These are phyloP conservation scores for Schoenoplectus tabernaemontani DNA, from an alignment of 202 grass and related monocot species.

Conservation along the genomic window DNA sequence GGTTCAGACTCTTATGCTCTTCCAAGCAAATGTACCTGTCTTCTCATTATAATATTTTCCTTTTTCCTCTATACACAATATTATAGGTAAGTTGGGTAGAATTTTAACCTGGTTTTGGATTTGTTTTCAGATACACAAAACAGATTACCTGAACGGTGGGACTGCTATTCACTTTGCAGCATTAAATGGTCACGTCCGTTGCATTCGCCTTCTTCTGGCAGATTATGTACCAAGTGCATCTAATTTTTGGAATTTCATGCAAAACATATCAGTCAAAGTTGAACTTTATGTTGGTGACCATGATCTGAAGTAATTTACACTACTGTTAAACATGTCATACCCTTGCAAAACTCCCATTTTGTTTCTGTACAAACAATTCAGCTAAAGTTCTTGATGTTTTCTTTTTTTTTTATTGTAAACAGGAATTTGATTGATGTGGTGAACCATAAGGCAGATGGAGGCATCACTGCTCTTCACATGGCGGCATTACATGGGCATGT, in stretches of 20 bases:
- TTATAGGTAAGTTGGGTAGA: background rate
- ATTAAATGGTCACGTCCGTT: slow-evolving; percentile 65
- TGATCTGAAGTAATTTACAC: slow-evolving; percentile 43
- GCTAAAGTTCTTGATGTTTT: slow-evolving; percentile 1
- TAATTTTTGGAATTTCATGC: slow-evolving; percentile 39
- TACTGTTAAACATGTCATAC: background rate
- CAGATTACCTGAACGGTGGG: slow-evolving; percentile 73
- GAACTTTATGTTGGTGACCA: slow-evolving; percentile 23
- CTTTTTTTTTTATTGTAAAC: slow-evolving; percentile 19
- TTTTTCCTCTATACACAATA: background rate
- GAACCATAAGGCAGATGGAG: slow-evolving; percentile 79
- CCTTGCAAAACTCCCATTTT: slow-evolving; percentile 27
- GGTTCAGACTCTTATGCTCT: slow-evolving; percentile 89
- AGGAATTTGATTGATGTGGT: slow-evolving; percentile 63
- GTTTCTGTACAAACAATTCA: background rate
- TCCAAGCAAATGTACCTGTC: slow-evolving; percentile 65
- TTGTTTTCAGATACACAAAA: slow-evolving; percentile 57
- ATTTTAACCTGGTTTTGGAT: background rate
- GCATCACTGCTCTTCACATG: slow-evolving; percentile 86
- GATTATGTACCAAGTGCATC: slow-evolving; percentile 64
- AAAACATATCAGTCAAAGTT: slow-evolving; percentile 20
- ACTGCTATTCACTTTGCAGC: slow-evolving; percentile 80
- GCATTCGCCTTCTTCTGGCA: slow-evolving; percentile 66
- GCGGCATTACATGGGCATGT: slow-evolving; percentile 71
- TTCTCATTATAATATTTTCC: background rate